These are phyloP conservation scores for Candida pseudoglaebosa DNA, from an alignment of 805 yeast genomes.

Conservation along the genomic window DNA sequence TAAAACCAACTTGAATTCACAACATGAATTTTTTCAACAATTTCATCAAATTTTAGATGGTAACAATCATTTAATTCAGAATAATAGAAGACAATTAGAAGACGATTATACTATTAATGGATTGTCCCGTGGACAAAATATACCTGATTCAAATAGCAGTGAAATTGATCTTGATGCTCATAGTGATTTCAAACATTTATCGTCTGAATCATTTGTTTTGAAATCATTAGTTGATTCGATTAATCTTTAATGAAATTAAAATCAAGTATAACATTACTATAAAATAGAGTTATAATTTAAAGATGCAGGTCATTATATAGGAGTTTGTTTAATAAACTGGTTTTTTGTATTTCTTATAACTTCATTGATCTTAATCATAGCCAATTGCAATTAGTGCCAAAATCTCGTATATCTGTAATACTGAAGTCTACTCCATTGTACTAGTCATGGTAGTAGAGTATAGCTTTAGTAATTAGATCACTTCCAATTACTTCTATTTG, in stretches of 20 bases:
- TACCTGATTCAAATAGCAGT: neutral
- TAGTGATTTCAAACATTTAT: constrained; percentile 6
- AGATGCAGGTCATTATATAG: neutral
- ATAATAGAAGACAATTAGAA: neutral
- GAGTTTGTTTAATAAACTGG: neutral
- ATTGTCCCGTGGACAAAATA: neutral
- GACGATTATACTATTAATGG: constrained; percentile 4
- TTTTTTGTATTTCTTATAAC: too few species aligned
- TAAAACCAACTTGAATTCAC: constrained; percentile 2
- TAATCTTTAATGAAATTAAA: constrained; percentile 19
- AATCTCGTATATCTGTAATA: too few species aligned
- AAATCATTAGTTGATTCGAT: constrained; percentile 41
- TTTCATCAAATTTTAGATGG: neutral
- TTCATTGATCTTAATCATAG: neutral
- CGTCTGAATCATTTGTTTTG: constrained; percentile 27
- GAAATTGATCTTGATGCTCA: neutral
- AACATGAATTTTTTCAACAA: constrained; percentile 1
- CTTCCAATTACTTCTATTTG: too few species aligned
- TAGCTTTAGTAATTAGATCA: too few species aligned
- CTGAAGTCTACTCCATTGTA: too few species aligned
- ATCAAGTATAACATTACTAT: neutral
- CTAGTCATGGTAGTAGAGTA: too few species aligned
- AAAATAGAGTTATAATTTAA: neutral
- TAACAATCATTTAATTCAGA: constrained; percentile 5
- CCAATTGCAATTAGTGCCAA: neutral